Percentiles rank a stretch among this genome's conserved stretches.
These are phyloP conservation scores for Didymella sp. DNA, from an alignment of 2,329 filamentous ascomycete species.

Conservation along the genomic window DNA sequence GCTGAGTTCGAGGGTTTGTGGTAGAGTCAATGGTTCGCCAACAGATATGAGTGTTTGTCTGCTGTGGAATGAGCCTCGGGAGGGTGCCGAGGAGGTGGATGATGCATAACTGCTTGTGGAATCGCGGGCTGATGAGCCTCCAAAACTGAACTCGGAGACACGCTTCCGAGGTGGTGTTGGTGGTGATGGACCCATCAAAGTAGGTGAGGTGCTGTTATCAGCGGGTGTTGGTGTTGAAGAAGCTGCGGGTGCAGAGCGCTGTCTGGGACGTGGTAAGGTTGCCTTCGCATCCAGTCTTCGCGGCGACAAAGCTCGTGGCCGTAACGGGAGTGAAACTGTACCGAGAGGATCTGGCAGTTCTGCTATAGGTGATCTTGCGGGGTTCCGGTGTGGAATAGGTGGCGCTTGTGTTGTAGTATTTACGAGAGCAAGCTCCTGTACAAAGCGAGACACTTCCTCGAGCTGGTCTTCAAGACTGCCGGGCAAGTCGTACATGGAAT, in stretches of 20 bases:
- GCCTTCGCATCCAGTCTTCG: neutral
- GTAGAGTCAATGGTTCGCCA: constrained; percentile 21
- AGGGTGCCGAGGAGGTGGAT: constrained; percentile 66
- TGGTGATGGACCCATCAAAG: neutral
- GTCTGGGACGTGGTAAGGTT: neutral
- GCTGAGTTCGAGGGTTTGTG: constrained; percentile 26
- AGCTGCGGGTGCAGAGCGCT: neutral
- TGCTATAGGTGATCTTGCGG: constrained; percentile 27
- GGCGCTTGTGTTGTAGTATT: constrained; percentile 16
- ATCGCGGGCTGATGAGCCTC: constrained; percentile 87
- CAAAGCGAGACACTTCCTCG: constrained; percentile 41
- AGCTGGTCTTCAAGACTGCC: constrained; percentile 37
- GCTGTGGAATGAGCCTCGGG: constrained; percentile 19
- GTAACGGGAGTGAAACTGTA: neutral
- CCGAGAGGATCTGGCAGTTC: constrained; percentile 12
- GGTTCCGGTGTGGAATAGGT: constrained; percentile 24
- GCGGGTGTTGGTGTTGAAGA: neutral
- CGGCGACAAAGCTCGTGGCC: constrained; percentile 1
- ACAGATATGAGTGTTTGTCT: constrained; percentile 22
- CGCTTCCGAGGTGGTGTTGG: constrained; percentile 27
- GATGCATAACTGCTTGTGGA: constrained; percentile 80
- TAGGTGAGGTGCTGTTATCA: neutral
- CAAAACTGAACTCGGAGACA: constrained; percentile 38
- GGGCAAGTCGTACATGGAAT: constrained; percentile 36
- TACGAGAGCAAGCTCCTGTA: constrained; percentile 35